Evolutionary conservation across 108 stramenopile species (phyloP), one percentile per base, ranked within the genome.

Genomic region (Craspedostauros australis): DNA sequence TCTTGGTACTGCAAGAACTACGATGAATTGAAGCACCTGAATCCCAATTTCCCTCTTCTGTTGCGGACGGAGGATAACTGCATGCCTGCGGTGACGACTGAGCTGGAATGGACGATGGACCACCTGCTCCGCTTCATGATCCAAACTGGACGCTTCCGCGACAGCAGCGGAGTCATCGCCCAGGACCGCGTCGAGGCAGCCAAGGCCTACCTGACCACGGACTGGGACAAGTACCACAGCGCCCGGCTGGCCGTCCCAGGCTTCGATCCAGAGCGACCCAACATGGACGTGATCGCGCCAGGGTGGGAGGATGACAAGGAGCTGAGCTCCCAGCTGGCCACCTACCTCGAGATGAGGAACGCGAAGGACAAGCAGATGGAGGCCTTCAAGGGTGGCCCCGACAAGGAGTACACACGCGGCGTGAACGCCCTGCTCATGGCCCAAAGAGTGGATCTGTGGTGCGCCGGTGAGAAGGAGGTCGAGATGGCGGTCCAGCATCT

Each of bases 371-470:
- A 66, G 8, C 84, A 82, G 54, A 70, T 82, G 79, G 53, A 40
- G 0, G 37, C 60, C 20, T 73, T 91, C 30, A 61, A 66, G 32
- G 64, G 69, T 50, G 89, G 85, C 18, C 83, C 83, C 25, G 48
- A 87, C 42, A 60, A 85, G 9, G 90, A 88, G 50, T 91, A 68
- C 50, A 76, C 70, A 0, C 75, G 74, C 25, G 77, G 73, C 1
- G 77, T 80, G 53, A 91, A 87, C 74, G 81, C 79, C 7, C 56
- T 91, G 59, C 51, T 91, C 40, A 87, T 87, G 83, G 83, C 80
- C 44, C 90, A 91, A 50, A 57, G 90, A 51, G 90, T 91, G 14
- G 90, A 91, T 46, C 57, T 91, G 27, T 91, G 90, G 90, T 86
- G 90, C 59, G 86, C 90, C 33, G 90, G 90, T 25, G 72, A 73